phyloP scores from a whole-genome alignment of 176 grass and related monocot genomes.

The Olyra latifolia region DNA sequence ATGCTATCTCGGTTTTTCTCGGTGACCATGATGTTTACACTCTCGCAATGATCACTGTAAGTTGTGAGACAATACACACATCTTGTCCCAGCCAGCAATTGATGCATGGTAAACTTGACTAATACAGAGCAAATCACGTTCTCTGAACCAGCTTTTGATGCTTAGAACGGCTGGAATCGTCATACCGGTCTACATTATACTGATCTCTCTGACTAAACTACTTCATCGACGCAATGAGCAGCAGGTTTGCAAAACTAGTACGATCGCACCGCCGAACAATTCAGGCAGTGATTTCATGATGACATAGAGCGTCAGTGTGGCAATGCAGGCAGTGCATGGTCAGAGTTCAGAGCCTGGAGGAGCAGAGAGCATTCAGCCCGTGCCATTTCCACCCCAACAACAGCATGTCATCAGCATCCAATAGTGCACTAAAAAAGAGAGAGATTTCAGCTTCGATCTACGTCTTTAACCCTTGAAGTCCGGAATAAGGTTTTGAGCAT shows the following conservation, averaged over 20 bases:
- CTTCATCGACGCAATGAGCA: conserved; percentile 38
- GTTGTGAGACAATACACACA: background rate
- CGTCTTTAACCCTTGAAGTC: background rate
- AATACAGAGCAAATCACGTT: background rate
- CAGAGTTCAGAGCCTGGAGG: conserved; percentile 14
- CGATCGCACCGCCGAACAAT: background rate
- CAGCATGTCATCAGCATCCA: conserved; percentile 36
- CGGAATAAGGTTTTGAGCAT: background rate
- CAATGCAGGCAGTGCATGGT: conserved; percentile 1
- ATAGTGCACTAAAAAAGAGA: background rate
- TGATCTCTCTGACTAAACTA: conserved; percentile 38
- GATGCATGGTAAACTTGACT: background rate
- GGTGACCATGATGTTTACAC: conserved; percentile 36
- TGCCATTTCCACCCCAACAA: conserved; percentile 9
- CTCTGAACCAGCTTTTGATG: conserved; percentile 43
- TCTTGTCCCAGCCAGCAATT: background rate
- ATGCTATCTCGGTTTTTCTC: conserved; percentile 45
- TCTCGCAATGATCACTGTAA: conserved; percentile 54
- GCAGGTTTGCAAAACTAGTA: conserved; percentile 37
- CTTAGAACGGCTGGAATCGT: conserved; percentile 59
- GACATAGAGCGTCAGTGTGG: background rate
- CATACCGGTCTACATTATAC: conserved; percentile 57
- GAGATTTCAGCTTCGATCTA: background rate
- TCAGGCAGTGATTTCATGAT: background rate
- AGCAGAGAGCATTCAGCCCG: conserved; percentile 2